phyloP scores from a whole-genome alignment of 2,329 filamentous ascomycete genomes.

The Phoma sp. region DNA sequence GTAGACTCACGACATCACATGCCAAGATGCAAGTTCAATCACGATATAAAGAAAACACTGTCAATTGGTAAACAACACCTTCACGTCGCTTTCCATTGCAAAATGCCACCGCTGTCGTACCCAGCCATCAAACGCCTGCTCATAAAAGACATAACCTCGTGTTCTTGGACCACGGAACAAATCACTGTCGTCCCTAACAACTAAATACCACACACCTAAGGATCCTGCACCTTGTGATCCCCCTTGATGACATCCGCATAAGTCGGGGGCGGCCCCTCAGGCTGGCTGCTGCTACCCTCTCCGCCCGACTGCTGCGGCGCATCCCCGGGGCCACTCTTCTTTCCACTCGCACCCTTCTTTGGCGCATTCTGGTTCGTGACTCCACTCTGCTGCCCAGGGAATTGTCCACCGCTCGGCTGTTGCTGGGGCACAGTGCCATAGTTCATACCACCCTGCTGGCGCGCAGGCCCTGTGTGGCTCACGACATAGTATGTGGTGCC shows the following conservation, averaged over 20 bases:
- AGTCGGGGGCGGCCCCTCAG: slow-evolving; percentile 71
- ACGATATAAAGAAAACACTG: too few relatives aligned
- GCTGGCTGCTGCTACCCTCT: slow-evolving; percentile 38
- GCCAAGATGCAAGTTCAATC: too few relatives aligned
- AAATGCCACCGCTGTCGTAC: background rate
- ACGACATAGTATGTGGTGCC: slow-evolving; percentile 39
- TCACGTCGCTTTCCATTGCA: too few relatives aligned
- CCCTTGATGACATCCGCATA: slow-evolving; percentile 91
- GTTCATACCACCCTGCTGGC: slow-evolving; percentile 30
- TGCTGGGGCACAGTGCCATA: slow-evolving; percentile 53
- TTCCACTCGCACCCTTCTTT: slow-evolving; percentile 16
- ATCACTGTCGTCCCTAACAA: background rate
- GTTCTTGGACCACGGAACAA: too few relatives aligned
- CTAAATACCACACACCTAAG: slow-evolving; percentile 11
- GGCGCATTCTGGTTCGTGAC: slow-evolving; percentile 38
- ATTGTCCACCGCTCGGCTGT: slow-evolving; percentile 50
- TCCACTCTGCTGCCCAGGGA: slow-evolving; percentile 52
- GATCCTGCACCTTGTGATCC: slow-evolving; percentile 83
- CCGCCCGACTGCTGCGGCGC: slow-evolving; percentile 25
- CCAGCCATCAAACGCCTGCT: background rate
- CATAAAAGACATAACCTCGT: background rate
- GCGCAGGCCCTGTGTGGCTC: slow-evolving; percentile 49
- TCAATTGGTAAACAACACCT: too few relatives aligned
- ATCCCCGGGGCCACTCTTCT: slow-evolving; percentile 13
- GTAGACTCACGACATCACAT: too few relatives aligned